These are phyloP conservation scores for Austroboletus niveus DNA, from an alignment of 1,284 basidiomycete genomes.

Conservation along the genomic window DNA sequence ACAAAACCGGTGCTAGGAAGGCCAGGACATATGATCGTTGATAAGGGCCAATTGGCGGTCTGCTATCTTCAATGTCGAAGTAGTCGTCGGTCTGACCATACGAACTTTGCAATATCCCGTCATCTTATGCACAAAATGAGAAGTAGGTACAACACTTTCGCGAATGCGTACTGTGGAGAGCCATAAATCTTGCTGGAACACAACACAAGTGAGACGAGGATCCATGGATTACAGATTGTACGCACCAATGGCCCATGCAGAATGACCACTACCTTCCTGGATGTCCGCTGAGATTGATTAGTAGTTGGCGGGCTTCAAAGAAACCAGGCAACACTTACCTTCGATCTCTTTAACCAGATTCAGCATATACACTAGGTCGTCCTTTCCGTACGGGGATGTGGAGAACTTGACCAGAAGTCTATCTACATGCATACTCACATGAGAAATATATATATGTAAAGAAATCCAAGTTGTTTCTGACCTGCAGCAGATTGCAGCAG, in stretches of 20 bases:
- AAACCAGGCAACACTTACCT: slow-evolving; percentile 5
- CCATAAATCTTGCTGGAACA: slow-evolving; percentile 27
- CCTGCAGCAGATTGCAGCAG: slow-evolving; percentile 31
- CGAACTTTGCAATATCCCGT: slow-evolving; percentile 27
- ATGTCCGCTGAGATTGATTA: slow-evolving; percentile 4
- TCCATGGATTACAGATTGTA: not conserved
- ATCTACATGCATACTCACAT: slow-evolving; percentile 13
- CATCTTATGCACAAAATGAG: slow-evolving; percentile 15
- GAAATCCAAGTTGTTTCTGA: not conserved
- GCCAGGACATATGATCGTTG: slow-evolving; percentile 18
- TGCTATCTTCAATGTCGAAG: slow-evolving; percentile 28
- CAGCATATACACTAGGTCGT: slow-evolving; percentile 26
- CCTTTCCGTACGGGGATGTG: slow-evolving; percentile 28
- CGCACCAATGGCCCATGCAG: slow-evolving; percentile 30
- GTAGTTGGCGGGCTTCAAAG: not conserved
- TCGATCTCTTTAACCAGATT: slow-evolving; percentile 29
- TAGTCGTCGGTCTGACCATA: slow-evolving; percentile 33
- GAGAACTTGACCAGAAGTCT: slow-evolving; percentile 32
- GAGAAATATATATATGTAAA: not conserved
- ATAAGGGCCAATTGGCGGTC: slow-evolving; percentile 16
- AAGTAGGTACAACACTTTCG: not conserved
- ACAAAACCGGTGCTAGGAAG: slow-evolving; percentile 20
- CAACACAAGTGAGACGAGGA: not conserved
- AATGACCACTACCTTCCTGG: slow-evolving; percentile 8
- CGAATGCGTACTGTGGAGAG: slow-evolving; percentile 25